Conservation (phyloP, 176 grass and related monocot genomes). For the Microstegium vimineum region DNA sequence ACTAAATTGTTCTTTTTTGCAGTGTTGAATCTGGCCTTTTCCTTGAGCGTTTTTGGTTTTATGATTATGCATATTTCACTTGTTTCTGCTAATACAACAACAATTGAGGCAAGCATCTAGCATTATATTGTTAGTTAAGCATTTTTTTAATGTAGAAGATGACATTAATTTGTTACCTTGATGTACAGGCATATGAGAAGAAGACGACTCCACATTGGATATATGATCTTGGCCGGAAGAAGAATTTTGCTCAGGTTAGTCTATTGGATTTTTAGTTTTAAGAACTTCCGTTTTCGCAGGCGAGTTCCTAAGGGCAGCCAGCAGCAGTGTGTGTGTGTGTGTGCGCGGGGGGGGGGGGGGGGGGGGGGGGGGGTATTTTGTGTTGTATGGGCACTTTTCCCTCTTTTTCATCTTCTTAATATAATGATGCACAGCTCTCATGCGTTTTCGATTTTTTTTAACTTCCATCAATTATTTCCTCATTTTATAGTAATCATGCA, state of each 20-base stretch:
- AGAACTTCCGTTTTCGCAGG: too few relatives aligned
- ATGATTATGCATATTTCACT: slow-evolving; percentile 95
- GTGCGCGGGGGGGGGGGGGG: too few relatives aligned
- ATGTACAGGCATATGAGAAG: slow-evolving; percentile 84
- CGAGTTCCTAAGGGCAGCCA: too few relatives aligned
- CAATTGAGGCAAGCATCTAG: slow-evolving; percentile 59
- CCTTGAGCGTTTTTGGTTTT: slow-evolving; percentile 87
- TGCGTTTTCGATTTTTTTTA: too few relatives aligned
- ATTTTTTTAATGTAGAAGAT: slow-evolving; percentile 6
- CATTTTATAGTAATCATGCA: neutral
- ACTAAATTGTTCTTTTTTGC: slow-evolving; percentile 23
- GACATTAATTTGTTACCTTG: slow-evolving; percentile 19
- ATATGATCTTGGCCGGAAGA: slow-evolving; percentile 88
- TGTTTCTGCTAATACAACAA: slow-evolving; percentile 81
- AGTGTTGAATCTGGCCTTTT: slow-evolving; percentile 78
- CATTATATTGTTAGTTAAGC: neutral
- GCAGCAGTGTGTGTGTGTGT: too few relatives aligned
- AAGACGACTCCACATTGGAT: slow-evolving; percentile 88
- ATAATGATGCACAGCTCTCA: too few relatives aligned
- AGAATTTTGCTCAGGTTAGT: slow-evolving; percentile 85
- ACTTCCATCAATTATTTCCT: neutral
- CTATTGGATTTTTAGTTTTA: slow-evolving; percentile 6
- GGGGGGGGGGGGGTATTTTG: too few relatives aligned
- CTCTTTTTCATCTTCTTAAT: too few relatives aligned
- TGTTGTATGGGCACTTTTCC: too few relatives aligned